Percentiles rank a stretch among this genome's conserved stretches.
These are phyloP conservation scores for Blastomyces emzantsi DNA, from an alignment of 2,329 filamentous ascomycete species.

Conservation along the genomic window DNA sequence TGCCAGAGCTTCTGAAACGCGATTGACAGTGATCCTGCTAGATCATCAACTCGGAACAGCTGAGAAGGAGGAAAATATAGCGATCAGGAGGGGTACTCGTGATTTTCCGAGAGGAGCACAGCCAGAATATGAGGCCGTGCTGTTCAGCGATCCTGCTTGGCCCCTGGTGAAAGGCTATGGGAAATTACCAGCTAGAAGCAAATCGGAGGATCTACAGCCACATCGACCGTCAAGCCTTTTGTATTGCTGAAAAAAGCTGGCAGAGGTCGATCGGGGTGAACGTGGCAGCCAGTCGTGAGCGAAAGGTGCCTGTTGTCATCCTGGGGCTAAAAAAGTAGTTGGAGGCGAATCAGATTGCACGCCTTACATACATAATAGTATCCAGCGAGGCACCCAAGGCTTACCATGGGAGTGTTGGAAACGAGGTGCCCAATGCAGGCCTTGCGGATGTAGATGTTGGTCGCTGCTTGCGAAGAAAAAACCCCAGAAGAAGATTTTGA, in stretches of 20 bases:
- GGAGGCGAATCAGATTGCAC: neutral
- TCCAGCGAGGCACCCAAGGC: neutral
- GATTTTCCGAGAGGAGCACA: neutral
- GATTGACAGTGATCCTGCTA: neutral
- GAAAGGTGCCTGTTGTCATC: neutral
- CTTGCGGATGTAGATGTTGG: neutral
- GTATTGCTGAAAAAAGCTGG: neutral
- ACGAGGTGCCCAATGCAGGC: neutral
- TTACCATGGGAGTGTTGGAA: neutral
- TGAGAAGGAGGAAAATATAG: neutral
- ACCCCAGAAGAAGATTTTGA: neutral
- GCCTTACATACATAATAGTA: neutral
- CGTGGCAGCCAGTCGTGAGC: conserved; percentile 6
- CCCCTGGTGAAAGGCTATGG: neutral
- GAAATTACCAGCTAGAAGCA: conserved; percentile 5
- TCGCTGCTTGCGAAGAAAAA: neutral
- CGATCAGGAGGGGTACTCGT: neutral
- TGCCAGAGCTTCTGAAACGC: conserved; percentile 1
- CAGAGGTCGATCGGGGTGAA: neutral
- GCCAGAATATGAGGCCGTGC: neutral
- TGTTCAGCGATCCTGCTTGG: neutral
- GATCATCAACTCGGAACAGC: conserved; percentile 1
- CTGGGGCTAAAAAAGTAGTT: neutral
- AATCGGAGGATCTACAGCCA: conserved; percentile 9
- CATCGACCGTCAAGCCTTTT: neutral